Evolutionary conservation across 2,329 filamentous ascomycete genomes (phyloP), one percentile per base, ranked within the genome.

Genomic region (Sordariomycetes sp.): DNA sequence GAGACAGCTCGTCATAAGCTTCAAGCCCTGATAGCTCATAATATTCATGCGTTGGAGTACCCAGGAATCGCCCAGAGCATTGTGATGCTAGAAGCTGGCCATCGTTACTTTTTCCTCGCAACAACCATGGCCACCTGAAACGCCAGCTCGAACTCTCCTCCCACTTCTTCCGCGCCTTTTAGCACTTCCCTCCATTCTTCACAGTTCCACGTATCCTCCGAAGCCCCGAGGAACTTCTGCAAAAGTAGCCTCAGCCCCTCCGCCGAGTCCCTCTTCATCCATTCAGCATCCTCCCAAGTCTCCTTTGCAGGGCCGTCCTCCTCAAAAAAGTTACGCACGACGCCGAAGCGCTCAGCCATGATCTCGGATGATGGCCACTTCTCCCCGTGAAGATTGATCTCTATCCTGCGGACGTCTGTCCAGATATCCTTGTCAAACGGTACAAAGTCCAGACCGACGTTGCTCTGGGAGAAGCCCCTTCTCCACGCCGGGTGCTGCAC

Each of bases 221-320:
- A 17, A 14, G 28, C 28, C 14, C 28, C 28, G 15, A 30, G 28
- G 28, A 30, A 30, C 8, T 30, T 30, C 16, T 30, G 28, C 28
- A 30, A n/a, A 5, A 30, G 11, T 17, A 17, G 14, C 28, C 28
- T 17, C 28, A 30, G 28, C 28, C 8, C 15, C 28, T 30, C 28
- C 6, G 15, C 28, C 28, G 28, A 30, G 11, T 8, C 28, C 15
- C 11, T 30, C 28, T 11, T 30, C 28, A 6, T 30, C 28, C 28
- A 30, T 6, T 17, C 15, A 5, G 5, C 28, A 17, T 30, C 28
- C 28, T 30, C 28, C 28, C 28, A 30, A 8, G 15, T 30, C 28
- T 30, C 28, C 28, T 30, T 30, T 14, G 19, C 28, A n/a, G n/a
- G n/a, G 28, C 28, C 17, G 5, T 15, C 26, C 16, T 30, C 28